A percentile compares a stretch with the other conserved stretches of the same genome.
Evolutionary conservation across 441 rosid genomes (phyloP).

Genomic region (Euphorbia corollata): DNA sequence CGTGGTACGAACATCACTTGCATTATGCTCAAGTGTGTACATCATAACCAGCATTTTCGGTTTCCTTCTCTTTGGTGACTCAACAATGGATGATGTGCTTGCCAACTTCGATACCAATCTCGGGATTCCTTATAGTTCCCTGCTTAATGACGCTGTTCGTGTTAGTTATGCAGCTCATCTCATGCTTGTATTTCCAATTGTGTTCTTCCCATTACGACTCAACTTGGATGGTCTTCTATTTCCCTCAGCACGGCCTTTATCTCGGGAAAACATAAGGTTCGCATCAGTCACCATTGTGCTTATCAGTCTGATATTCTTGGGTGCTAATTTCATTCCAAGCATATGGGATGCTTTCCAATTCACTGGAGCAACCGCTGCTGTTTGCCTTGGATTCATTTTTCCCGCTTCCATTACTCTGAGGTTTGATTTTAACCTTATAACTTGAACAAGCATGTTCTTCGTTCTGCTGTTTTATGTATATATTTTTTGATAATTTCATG

Average conservation of each 20-base stretch:
- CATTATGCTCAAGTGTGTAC: constrained; percentile 75
- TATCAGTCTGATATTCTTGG: constrained; percentile 54
- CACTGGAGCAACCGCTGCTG: constrained; percentile 96
- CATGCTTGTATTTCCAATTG: constrained; percentile 94
- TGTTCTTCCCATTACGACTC: constrained; percentile 76
- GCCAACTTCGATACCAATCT: constrained; percentile 88
- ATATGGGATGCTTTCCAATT: constrained; percentile 99
- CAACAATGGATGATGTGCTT: constrained; percentile 86
- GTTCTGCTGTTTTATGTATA: background rate
- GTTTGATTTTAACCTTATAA: constrained; percentile 31
- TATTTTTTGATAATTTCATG: background rate
- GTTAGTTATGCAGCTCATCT: constrained; percentile 89
- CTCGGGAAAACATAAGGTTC: constrained; percentile 59
- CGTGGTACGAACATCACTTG: constrained; percentile 79
- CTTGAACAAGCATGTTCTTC: background rate
- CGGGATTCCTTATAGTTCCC: constrained; percentile 69
- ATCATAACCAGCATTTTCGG: constrained; percentile 82
- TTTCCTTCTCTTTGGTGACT: constrained; percentile 81
- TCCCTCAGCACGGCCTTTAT: constrained; percentile 59
- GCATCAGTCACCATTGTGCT: constrained; percentile 55
- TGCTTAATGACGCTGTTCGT: constrained; percentile 83
- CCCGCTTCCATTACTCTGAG: constrained; percentile 81
- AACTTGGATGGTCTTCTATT: constrained; percentile 88
- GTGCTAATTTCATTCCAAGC: constrained; percentile 93
- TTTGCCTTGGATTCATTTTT: constrained; percentile 91